Evolutionary conservation across 148 eudicot genomes (phyloP).

Genomic region (Cornus florida): DNA sequence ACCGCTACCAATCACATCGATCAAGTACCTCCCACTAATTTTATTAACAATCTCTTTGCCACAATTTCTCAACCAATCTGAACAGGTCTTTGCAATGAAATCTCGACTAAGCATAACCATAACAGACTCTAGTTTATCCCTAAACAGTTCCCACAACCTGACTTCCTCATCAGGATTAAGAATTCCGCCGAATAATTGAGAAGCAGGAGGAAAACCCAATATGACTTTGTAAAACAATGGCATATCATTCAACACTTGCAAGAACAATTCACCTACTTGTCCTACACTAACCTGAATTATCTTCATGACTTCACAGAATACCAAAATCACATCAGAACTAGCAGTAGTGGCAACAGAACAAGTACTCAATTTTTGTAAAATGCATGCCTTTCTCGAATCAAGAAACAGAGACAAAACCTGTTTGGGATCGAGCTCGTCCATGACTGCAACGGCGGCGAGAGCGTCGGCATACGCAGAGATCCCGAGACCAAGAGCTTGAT

Average conservation of each 20-base stretch:
- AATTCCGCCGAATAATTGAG: slow-evolving; percentile 94
- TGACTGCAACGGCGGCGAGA: slow-evolving; percentile 73
- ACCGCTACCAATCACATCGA: slow-evolving; percentile 76
- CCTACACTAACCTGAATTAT: slow-evolving; percentile 86
- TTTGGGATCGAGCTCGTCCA: slow-evolving; percentile 75
- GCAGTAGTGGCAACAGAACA: slow-evolving; percentile 34
- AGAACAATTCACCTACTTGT: slow-evolving; percentile 88
- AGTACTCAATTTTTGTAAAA: slow-evolving; percentile 61
- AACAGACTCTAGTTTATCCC: slow-evolving; percentile 68
- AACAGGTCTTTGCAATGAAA: slow-evolving; percentile 70
- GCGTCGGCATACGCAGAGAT: slow-evolving; percentile 76
- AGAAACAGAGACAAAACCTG: slow-evolving; percentile 68
- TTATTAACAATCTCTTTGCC: slow-evolving; percentile 75
- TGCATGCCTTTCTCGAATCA: slow-evolving; percentile 75
- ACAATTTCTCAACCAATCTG: slow-evolving; percentile 84
- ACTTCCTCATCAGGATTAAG: slow-evolving; percentile 89
- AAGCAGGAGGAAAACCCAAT: slow-evolving; percentile 82
- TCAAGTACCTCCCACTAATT: slow-evolving; percentile 69
- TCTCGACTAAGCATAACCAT: slow-evolving; percentile 74
- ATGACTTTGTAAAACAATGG: slow-evolving; percentile 88
- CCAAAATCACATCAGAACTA: slow-evolving; percentile 53
- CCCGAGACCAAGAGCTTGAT: slow-evolving; percentile 33
- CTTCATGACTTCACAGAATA: slow-evolving; percentile 77
- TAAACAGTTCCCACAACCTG: slow-evolving; percentile 76
- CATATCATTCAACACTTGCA: slow-evolving; percentile 88